Evolutionary conservation across 768 basidiomycete species (phyloP), one percentile per base, ranked within the genome.

Genomic region (Paxillus rubicundulus): DNA sequence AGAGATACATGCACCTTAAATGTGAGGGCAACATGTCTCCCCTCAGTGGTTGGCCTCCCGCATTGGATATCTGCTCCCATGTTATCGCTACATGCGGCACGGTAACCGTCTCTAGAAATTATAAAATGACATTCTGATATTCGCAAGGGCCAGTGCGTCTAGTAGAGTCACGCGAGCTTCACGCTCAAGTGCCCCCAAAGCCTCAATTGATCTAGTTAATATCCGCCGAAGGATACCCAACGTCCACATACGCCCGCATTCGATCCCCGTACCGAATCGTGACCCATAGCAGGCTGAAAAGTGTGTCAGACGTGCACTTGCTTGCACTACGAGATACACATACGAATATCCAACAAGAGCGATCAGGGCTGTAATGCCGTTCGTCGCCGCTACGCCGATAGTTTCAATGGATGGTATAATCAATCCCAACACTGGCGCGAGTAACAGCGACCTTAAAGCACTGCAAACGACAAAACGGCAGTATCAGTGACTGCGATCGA

Each of bases 251-350:
- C 0, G 74, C 77, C 38, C 85, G 74, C 72, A 87, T 76, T 49
- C 72, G 69, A 24, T 76, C 74, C 4, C 84, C 85, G 40, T 85
- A 82, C 17, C 67, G 71, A 42, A 87, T 80, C 5, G 78, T 79
- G 16, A 74, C 54, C 70, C 72, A 77, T 3, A 87, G 55, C 3
- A 84, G 44, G 10, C 85, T 86, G 51, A 48, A 32, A 37, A 52
- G 28, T 21, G 18, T 47, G 45, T 54, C 44, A 54, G 24, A 33
- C 17, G 43, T 45, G 32, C 36, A 27, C 13, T 12, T 17, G 20
- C 24, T n/a, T 47, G 32, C 21, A 45, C 39, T 18, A 14, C 45
- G 13, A 27, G n/a, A 6, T 13, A 38, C 12, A 69, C 84, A 59
- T 59, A 86, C 85, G 69, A 59, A 58, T 78, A 82, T 10, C 81